Base-by-base conservation (phyloP, 345 rosid species). In the Cardamine resedifolia region DNA sequence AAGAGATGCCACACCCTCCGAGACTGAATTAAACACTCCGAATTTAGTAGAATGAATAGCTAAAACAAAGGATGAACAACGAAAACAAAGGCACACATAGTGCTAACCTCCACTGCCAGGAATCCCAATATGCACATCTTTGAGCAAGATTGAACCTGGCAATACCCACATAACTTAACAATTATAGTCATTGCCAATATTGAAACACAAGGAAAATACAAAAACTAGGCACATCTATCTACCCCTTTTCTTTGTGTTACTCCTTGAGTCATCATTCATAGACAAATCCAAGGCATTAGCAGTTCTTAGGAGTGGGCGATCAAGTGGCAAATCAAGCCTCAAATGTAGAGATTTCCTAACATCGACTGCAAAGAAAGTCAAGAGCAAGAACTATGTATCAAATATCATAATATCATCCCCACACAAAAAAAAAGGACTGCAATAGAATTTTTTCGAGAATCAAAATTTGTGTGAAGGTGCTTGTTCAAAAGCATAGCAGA, bases 241-340 rank as follows among this genome's bases (percentile, higher is more conserved):
- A 91, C 98, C 98, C 63, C 83, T 89, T 70, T 68, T 73, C 73
- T 72, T 80, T 49, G 63, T 64, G 77, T 58, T 79, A 74, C 74
- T 73, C 57, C 47, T 81, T 6, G 82, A 68, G 48, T 71, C 79
- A 70, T 85, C 89, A 66, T 70, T 79, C 7, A 57, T 30, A 74
- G 83, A 84, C 61, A 85, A 70, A 77, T 86, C 81, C 68, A 87
- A 79, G 50, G 97, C 87, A 82, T 89, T 94, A 68, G 92, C 89
- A 78, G 85, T 82, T 79, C 97, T 85, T 77, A 94, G 70, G 52
- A 91, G 96, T 4, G 98, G 96, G 18, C 95, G 92, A 78, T 94
- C 92, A 52, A 85, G 79, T 20, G 96, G 95, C 69, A 94, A 80
- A 44, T 96, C 95, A 57, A 94, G 83, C 81, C 97, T 86, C 68